Conservation (phyloP, 202 grass and related monocot species). For the Digitaria exilis region DNA sequence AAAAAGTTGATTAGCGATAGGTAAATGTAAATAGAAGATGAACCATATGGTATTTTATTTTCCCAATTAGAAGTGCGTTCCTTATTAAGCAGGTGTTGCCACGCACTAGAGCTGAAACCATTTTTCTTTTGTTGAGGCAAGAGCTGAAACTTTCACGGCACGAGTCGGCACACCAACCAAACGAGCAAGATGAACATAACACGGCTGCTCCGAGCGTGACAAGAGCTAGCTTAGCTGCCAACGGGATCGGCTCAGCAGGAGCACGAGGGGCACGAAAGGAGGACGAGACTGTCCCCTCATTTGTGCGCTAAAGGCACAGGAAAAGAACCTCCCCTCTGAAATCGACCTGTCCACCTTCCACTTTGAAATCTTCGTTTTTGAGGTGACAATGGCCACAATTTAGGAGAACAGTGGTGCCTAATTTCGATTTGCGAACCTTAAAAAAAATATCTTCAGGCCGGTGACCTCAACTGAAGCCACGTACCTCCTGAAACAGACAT, state of each 20-base stretch:
- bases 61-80: no score
- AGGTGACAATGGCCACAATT: not conserved
- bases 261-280: not conserved
- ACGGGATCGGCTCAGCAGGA: not conserved
- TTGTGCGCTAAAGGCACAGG: not conserved
- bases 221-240: not conserved
- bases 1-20: not conserved
- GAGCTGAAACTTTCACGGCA: not conserved
- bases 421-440: not conserved
- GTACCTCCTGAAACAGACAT: no score
- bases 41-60: not conserved
- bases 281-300: not conserved
- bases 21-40: not conserved
- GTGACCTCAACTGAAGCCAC: not conserved
- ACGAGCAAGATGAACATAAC: not conserved
- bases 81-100: not conserved
- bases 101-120: no score
- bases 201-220: not conserved
- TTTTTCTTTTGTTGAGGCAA: no score
- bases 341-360: slow-evolving; percentile 8
- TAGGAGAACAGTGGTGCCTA: not conserved
- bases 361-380: not conserved
- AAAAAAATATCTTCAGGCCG: not conserved
- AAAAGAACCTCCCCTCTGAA: not conserved
- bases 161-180: not conserved